Conservation (phyloP, 768 basidiomycete genomes). For the Mycena pura region DNA sequence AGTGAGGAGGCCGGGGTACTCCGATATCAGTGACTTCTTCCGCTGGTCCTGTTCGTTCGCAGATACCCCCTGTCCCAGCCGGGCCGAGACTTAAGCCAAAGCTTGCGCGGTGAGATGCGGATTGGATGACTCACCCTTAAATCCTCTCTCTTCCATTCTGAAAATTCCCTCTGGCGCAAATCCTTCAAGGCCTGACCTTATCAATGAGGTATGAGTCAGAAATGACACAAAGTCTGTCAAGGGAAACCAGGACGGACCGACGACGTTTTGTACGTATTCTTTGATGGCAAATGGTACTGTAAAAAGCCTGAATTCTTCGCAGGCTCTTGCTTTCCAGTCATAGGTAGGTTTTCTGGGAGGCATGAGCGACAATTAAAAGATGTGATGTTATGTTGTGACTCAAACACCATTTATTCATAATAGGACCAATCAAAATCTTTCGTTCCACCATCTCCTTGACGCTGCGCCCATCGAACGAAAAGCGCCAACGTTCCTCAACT, state of each 20-base stretch:
- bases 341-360: not conserved
- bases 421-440: no score
- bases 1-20: not conserved
- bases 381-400: no score
- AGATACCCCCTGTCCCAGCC: not conserved
- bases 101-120: no score
- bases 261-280: slow-evolving; percentile 9
- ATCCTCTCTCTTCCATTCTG: slow-evolving; percentile 1
- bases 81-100: not conserved
- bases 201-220: no score
- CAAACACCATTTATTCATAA: no score
- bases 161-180: not conserved
- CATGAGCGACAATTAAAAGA: no score
- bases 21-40: not conserved
- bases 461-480: no score
- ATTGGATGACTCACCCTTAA: slow-evolving; percentile 3
- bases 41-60: not conserved
- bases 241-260: no score
- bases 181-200: not conserved
- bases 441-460: no score
- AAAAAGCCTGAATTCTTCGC: not conserved
- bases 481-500: no score
- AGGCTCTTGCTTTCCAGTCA: not conserved
- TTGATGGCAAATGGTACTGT: not conserved
- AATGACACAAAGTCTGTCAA: no score